Evolutionary conservation across 2,329 filamentous ascomycete species (phyloP).

Genomic region (Venturia asperata): DNA sequence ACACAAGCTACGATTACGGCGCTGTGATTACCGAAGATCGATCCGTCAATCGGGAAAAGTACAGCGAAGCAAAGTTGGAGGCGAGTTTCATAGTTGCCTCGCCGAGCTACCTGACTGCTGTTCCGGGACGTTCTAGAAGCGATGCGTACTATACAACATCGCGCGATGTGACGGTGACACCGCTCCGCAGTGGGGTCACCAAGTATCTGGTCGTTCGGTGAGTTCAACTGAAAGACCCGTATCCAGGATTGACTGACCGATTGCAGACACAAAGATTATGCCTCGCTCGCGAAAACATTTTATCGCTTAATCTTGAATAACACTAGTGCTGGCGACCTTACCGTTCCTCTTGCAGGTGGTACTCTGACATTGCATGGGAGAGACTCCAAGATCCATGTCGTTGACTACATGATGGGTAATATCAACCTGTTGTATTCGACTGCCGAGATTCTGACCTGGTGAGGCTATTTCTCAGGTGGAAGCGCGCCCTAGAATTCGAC

Average conservation of each 20-base stretch:
- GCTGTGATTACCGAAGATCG: constrained; percentile 63
- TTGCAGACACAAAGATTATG: constrained; percentile 56
- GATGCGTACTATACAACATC: constrained; percentile 33
- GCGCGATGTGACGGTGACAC: constrained; percentile 51
- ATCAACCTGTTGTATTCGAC: constrained; percentile 58
- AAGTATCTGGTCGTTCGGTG: constrained; percentile 56
- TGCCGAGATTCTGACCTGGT: constrained; percentile 59
- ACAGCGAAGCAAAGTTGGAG: constrained; percentile 69
- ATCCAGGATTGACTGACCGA: neutral
- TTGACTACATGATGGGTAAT: constrained; percentile 58
- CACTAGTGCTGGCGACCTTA: constrained; percentile 42
- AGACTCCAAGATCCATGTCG: constrained; percentile 61
- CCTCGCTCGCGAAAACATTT: constrained; percentile 47
- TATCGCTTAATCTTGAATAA: constrained; percentile 55
- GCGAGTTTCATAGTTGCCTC: constrained; percentile 69
- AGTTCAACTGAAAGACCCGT: neutral
- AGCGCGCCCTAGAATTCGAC: constrained; percentile 6
- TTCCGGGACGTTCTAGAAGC: constrained; percentile 27
- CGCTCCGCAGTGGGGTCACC: constrained; percentile 49
- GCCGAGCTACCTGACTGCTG: constrained; percentile 56
- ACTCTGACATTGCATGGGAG: constrained; percentile 53
- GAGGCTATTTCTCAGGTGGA: neutral
- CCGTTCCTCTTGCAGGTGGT: constrained; percentile 53
- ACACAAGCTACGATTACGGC: constrained; percentile 54
- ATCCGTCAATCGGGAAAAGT: constrained; percentile 64